Percentiles rank a stretch among this genome's conserved stretches.
These are phyloP conservation scores for Lecanosticta acicola DNA, from an alignment of 2,329 filamentous ascomycete species.

Conservation along the genomic window DNA sequence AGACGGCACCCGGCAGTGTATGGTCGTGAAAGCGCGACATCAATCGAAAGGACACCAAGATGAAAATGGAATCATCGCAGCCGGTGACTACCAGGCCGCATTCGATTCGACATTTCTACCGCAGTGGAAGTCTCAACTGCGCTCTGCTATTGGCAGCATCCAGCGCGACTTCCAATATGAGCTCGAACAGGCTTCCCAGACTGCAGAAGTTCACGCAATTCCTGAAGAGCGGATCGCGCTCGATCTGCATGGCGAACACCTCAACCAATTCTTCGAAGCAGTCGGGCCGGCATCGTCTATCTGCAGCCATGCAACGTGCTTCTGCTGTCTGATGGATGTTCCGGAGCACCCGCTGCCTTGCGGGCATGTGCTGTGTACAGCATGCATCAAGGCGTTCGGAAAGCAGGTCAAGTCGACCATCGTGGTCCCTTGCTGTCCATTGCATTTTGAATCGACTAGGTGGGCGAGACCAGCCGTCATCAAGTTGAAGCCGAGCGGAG, in stretches of 20 bases:
- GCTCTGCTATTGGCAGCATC: conserved; percentile 26
- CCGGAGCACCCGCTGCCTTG: conserved; percentile 43
- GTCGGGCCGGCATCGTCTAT: conserved; percentile 35
- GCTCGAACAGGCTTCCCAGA: conserved; percentile 25
- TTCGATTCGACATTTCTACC: conserved; percentile 32
- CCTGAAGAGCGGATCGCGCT: conserved; percentile 29
- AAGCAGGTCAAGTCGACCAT: conserved; percentile 26
- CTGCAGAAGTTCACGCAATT: conserved; percentile 24
- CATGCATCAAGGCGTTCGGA: conserved; percentile 37
- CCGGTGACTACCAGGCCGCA: conserved; percentile 38
- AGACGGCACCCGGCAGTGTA: conserved; percentile 29
- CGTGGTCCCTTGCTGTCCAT: conserved; percentile 31
- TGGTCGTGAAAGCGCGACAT: conserved; percentile 31
- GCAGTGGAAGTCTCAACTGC: conserved; percentile 28
- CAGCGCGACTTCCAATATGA: conserved; percentile 31
- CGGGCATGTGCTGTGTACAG: conserved; percentile 43
- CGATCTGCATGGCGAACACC: conserved; percentile 28
- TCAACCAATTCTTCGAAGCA: conserved; percentile 36
- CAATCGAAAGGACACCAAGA: conserved; percentile 39
- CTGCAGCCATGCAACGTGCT: conserved; percentile 38
- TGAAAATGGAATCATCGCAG: conserved; percentile 39
- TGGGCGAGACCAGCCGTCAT: conserved; percentile 34
- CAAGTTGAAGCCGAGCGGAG: conserved; percentile 25
- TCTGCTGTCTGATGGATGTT: conserved; percentile 42
- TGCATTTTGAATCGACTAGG: conserved; percentile 28